Evolutionary conservation across 306 rosid species (phyloP), one percentile per base, ranked within the genome.

Genomic region (Canavalia gladiata): DNA sequence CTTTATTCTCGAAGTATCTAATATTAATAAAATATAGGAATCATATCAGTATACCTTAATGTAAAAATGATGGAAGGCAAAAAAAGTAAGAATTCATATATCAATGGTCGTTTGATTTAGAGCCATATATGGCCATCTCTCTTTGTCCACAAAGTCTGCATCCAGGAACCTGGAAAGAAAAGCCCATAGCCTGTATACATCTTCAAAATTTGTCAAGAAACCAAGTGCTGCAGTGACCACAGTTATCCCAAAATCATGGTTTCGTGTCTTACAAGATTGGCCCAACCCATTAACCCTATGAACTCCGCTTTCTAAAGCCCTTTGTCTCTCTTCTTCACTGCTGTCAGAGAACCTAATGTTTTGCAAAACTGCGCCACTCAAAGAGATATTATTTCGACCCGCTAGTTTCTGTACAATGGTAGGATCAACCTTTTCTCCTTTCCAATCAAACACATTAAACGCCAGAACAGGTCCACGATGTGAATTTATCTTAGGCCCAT

Each of bases 101-200:
- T 87, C 89, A 50, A 90, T 52, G 1, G 86, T 92, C 29, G 82
- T 81, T 46, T 90, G 92, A 83, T 90, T 86, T n/a, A 92, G 88
- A 62, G 91, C 91, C 76, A 64, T 58, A 88, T 90, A 92, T 80
- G 91, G 83, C 94, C 92, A 88, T 68, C 85, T 88, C 80, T 88
- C 97, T 75, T 90, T 90, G 82, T 92, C 90, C 66, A 87, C 90
- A 83, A 88, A 92, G 59, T 92, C 97, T 4, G 97, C 97, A 75
- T 92, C 97, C 39, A 89, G 62, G 79, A 92, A 90, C 68, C 88
- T 72, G 1, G 97, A 86, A 87, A 88, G 83, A 77, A 90, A 92
- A n/a, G 83, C 85, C 97, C 97, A 92, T 12, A 90, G 62, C 85
- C 84, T 90, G 57, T 88, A 90, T 55, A 72, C 60, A 55, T 55